These are phyloP conservation scores for Bacidia gigantensis DNA, from an alignment of 495 filamentous ascomycete genomes.

Conservation along the genomic window DNA sequence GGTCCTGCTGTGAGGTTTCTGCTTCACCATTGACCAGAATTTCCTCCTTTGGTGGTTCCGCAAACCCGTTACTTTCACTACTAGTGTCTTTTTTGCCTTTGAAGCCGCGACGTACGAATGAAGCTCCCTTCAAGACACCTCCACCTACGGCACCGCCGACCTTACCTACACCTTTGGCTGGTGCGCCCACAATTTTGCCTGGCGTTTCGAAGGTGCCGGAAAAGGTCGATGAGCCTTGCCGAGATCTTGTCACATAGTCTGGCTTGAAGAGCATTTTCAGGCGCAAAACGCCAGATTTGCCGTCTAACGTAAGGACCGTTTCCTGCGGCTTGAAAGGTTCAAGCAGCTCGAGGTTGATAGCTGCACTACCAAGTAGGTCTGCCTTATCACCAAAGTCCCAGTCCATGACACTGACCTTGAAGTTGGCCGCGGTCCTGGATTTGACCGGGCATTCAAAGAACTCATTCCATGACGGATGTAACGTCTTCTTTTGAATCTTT, in stretches of 20 bases:
- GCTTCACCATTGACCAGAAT: constrained; percentile 14
- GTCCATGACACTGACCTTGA: constrained; percentile 75
- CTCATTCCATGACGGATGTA: constrained; percentile 92
- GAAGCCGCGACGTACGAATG: constrained; percentile 71
- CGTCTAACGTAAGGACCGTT: constrained; percentile 62
- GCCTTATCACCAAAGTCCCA: constrained; percentile 91
- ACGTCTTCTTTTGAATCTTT: constrained; percentile 88
- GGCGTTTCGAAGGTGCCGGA: constrained; percentile 79
- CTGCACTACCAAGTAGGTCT: constrained; percentile 64
- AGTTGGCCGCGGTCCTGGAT: constrained; percentile 72
- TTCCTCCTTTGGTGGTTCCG: constrained; percentile 29
- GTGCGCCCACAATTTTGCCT: constrained; percentile 86
- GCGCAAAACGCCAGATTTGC: constrained; percentile 73
- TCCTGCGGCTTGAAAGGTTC: constrained; percentile 72
- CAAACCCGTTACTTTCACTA: constrained; percentile 31
- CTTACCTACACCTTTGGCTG: constrained; percentile 76
- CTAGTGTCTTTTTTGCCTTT: constrained; percentile 50
- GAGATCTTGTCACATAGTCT: constrained; percentile 73
- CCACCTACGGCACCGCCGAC: constrained; percentile 57
- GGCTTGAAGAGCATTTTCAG: constrained; percentile 88
- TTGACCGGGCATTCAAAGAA: constrained; percentile 73
- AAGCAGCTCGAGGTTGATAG: constrained; percentile 69
- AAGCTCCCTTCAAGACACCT: constrained; percentile 74
- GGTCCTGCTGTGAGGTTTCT: constrained; percentile 13
- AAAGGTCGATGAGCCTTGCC: constrained; percentile 88